phyloP scores from a whole-genome alignment of 2,329 filamentous ascomycete species.

The Ascochyta fabae region DNA sequence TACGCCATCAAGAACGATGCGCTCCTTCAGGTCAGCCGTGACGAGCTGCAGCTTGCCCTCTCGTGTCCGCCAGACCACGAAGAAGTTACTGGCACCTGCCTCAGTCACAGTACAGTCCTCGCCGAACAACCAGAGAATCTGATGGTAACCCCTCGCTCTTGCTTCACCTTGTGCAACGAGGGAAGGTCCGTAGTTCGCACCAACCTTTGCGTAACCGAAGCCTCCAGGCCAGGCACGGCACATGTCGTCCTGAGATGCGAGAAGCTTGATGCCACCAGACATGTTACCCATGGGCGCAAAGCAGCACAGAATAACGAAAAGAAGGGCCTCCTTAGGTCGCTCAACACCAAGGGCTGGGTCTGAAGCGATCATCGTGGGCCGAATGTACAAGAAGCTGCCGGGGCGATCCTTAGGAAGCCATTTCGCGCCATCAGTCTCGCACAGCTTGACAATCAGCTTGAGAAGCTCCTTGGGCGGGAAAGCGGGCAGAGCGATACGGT shows the following conservation, averaged over 20 bases:
- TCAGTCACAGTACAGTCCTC: conserved; percentile 80
- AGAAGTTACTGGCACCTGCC: conserved; percentile 92
- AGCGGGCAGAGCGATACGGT: conserved; percentile 74
- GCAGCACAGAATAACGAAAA: conserved; percentile 75
- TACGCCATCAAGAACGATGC: conserved; percentile 85
- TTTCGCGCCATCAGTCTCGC: conserved; percentile 74
- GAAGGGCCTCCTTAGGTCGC: conserved; percentile 78
- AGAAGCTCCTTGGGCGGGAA: conserved; percentile 76
- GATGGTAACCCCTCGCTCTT: conserved; percentile 74
- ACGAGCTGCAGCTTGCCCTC: conserved; percentile 73
- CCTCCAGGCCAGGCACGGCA: conserved; percentile 92
- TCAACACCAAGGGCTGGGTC: conserved; percentile 81
- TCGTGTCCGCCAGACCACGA: conserved; percentile 76
- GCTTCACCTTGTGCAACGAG: conserved; percentile 81
- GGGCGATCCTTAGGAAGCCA: conserved; percentile 77
- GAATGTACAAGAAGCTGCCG: conserved; percentile 80
- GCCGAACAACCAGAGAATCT: conserved; percentile 94
- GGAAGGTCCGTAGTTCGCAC: conserved; percentile 89
- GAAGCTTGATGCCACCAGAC: conserved; percentile 65
- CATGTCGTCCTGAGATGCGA: conserved; percentile 81
- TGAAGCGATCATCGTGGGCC: conserved; percentile 85
- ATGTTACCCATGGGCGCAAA: conserved; percentile 54
- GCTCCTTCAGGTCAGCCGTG: conserved; percentile 82
- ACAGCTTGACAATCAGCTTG: conserved; percentile 74
- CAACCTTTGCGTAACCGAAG: conserved; percentile 90